Conservation (phyloP, 2,329 filamentous ascomycete species). For the Aureobasidium vineae region DNA sequence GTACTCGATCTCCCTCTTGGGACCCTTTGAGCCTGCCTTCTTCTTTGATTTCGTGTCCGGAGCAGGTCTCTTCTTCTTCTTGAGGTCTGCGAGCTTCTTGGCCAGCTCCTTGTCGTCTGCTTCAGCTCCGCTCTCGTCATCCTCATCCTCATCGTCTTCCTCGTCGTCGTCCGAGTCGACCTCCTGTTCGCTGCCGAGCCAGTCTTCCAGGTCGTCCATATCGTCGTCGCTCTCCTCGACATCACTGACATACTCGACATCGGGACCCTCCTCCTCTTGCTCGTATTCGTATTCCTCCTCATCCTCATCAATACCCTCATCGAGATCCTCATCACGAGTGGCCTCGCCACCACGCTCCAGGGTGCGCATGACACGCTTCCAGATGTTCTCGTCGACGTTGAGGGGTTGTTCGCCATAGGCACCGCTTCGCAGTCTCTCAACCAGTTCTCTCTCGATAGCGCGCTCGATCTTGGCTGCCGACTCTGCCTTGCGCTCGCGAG, state of each 20-base stretch:
- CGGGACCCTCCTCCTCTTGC: slow-evolving; percentile 64
- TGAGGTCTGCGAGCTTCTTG: slow-evolving; percentile 53
- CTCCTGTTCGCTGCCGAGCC: slow-evolving; percentile 66
- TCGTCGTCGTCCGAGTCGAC: slow-evolving; percentile 55
- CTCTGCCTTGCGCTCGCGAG: slow-evolving; percentile 51
- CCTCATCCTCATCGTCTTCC: slow-evolving; percentile 54
- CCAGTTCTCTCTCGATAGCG: slow-evolving; percentile 90
- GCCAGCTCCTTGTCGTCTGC: slow-evolving; percentile 51
- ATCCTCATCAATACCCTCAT: slow-evolving; percentile 79
- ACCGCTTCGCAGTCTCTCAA: slow-evolving; percentile 85
- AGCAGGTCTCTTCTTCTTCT: slow-evolving; percentile 58
- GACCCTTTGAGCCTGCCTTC: slow-evolving; percentile 54
- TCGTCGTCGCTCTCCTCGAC: slow-evolving; percentile 67
- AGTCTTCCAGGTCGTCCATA: slow-evolving; percentile 92
- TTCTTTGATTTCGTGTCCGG: slow-evolving; percentile 50
- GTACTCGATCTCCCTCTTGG: slow-evolving; percentile 73
- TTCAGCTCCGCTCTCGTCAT: slow-evolving; percentile 54
- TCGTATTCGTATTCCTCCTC: slow-evolving; percentile 63
- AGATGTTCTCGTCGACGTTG: slow-evolving; percentile 92
- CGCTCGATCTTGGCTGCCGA: slow-evolving; percentile 85
- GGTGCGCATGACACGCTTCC: slow-evolving; percentile 93
- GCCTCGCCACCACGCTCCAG: slow-evolving; percentile 86
- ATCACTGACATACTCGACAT: slow-evolving; percentile 91
- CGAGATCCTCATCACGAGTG: slow-evolving; percentile 78
- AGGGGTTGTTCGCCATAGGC: slow-evolving; percentile 93